A percentile compares a stretch with the other conserved stretches of the same genome.
Evolutionary conservation across 768 basidiomycete genomes (phyloP).

Genomic region (Trametes cubensis): DNA sequence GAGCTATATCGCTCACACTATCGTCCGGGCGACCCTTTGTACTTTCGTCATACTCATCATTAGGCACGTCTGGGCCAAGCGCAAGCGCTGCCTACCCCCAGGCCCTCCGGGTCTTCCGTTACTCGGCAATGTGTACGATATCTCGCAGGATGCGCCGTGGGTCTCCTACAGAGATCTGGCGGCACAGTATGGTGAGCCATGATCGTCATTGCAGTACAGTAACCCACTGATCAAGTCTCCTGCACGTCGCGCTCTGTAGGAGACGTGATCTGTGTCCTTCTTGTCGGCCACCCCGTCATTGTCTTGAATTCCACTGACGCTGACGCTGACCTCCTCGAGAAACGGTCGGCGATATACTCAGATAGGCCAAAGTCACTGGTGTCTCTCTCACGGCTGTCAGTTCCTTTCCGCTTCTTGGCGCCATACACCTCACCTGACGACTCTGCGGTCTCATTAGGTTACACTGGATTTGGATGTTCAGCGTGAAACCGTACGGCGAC

Average conservation of each 20-base stretch:
- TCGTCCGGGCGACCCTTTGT: not conserved
- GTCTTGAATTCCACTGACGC: not conserved
- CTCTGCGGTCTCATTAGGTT: not conserved
- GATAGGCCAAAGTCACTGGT: not conserved
- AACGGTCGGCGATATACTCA: constrained; percentile 2
- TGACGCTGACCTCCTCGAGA: not conserved
- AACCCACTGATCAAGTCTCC: too few species aligned
- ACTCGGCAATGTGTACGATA: not conserved
- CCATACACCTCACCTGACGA: too few species aligned
- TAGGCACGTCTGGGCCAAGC: too few species aligned
- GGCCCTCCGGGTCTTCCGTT: not conserved
- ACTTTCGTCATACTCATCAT: not conserved
- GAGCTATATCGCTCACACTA: too few species aligned
- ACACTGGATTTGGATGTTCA: constrained; percentile 9
- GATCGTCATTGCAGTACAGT: not conserved
- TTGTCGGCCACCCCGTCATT: not conserved
- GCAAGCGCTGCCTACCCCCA: not conserved
- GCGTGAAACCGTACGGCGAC: constrained; percentile 5
- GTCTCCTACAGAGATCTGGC: not conserved
- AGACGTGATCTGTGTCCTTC: not conserved
- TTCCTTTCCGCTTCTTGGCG: not conserved
- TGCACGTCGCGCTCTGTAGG: too few species aligned
- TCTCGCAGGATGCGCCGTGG: not conserved
- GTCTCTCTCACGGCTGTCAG: not conserved
- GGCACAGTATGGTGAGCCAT: not conserved